Evolutionary conservation across 768 basidiomycete species (phyloP).

Genomic region (Leccinum subtestaceum): DNA sequence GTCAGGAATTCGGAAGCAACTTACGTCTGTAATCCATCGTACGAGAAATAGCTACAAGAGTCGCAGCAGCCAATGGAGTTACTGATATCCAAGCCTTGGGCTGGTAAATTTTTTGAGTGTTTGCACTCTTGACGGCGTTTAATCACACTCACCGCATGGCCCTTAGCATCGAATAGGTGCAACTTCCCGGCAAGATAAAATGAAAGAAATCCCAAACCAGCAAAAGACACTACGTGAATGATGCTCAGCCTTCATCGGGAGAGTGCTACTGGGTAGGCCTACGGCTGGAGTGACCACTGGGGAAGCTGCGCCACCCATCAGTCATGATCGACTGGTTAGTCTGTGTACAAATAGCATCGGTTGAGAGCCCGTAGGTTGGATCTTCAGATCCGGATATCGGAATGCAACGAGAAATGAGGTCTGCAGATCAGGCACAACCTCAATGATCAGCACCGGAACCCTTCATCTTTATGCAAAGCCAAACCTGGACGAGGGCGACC

Average conservation of each 20-base stretch:
- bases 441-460: neutral
- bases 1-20: slow-evolving; percentile 7
- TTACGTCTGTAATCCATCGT: slow-evolving; percentile 90
- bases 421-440: slow-evolving; percentile 10
- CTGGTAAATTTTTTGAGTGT: slow-evolving; percentile 29
- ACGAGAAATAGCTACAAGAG: slow-evolving; percentile 77
- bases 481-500: slow-evolving; percentile 86
- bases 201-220: slow-evolving; percentile 85
- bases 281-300: slow-evolving; percentile 89
- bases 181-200: slow-evolving; percentile 91
- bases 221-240: slow-evolving; percentile 71
- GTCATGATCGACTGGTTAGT: slow-evolving; percentile 51
- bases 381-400: slow-evolving; percentile 64
- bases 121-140: neutral
- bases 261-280: slow-evolving; percentile 26
- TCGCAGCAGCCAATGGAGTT: slow-evolving; percentile 72
- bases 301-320: slow-evolving; percentile 92
- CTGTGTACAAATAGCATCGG: slow-evolving; percentile 78
- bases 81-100: slow-evolving; percentile 83
- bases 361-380: slow-evolving; percentile 68
- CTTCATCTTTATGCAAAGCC: neutral
- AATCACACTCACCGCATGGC: slow-evolving; percentile 53
- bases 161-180: slow-evolving; percentile 82
- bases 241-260: slow-evolving; percentile 1
- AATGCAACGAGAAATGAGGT: slow-evolving; percentile 49